Conservation (phyloP, 164 flowering plant genomes). For the Piper betle region DNA sequence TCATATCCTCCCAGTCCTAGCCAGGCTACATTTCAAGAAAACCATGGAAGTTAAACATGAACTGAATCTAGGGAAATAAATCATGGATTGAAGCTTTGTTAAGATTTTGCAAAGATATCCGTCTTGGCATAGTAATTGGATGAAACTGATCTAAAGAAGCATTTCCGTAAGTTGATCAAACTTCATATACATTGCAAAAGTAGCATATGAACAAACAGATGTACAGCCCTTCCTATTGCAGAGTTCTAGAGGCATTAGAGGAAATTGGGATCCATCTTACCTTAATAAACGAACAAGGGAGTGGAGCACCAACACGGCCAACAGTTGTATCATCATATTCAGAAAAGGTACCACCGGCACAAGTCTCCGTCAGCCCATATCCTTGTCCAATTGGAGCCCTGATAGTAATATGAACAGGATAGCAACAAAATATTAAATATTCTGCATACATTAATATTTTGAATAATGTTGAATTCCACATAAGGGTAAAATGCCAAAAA, state of each 20-base stretch:
- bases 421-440: neutral
- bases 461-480: too few species aligned
- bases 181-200: neutral
- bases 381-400: conserved; percentile 99
- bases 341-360: conserved; percentile 93
- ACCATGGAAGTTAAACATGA: too few species aligned
- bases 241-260: neutral
- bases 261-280: conserved; percentile 14
- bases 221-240: neutral
- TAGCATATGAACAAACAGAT: neutral
- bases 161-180: too few species aligned
- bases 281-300: conserved; percentile 84
- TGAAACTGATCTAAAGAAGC: too few species aligned
- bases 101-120: neutral
- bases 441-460: too few species aligned
- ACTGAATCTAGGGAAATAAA: too few species aligned
- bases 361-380: conserved; percentile 95
- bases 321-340: conserved; percentile 83
- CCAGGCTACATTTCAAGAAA: too few species aligned
- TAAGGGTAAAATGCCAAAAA: too few species aligned
- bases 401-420: conserved; percentile 6
- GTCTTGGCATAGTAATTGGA: too few species aligned
- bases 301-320: conserved; percentile 98
- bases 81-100: neutral
- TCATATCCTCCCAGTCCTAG: too few species aligned